Percentiles rank a stretch among this genome's conserved stretches.
phyloP scores from a whole-genome alignment of 305 asterid genomes.

The Salvia sclarea region DNA sequence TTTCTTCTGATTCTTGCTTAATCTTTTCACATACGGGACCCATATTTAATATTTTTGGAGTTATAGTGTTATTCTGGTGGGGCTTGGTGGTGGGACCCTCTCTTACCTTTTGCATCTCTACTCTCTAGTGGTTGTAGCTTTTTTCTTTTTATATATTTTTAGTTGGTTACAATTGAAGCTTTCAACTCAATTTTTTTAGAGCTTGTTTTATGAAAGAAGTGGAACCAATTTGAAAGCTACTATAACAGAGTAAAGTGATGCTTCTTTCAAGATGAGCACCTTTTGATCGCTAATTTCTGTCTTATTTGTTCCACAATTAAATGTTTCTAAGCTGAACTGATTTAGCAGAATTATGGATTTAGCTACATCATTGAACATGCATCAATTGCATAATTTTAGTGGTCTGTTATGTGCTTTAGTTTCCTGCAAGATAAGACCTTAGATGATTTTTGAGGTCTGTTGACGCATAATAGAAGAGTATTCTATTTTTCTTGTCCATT shows the following conservation, averaged over 20 bases:
- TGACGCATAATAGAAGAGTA: background rate
- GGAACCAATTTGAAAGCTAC: background rate
- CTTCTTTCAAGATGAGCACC: background rate
- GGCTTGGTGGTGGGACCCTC: constrained; percentile 14
- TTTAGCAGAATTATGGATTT: constrained; percentile 3
- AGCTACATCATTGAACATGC: background rate
- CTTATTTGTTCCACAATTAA: background rate
- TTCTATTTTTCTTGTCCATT: background rate
- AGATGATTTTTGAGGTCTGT: constrained; percentile 2
- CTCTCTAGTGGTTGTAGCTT: constrained; percentile 9
- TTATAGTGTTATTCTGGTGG: background rate
- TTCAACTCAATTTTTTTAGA: background rate
- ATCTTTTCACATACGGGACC: background rate
- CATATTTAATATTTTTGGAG: background rate
- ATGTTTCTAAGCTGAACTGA: background rate
- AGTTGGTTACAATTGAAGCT: background rate
- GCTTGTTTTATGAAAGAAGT: background rate
- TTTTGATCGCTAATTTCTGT: background rate
- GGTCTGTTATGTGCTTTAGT: background rate
- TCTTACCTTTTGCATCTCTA: constrained; percentile 3
- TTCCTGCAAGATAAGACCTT: constrained; percentile 10
- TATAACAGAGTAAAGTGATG: background rate
- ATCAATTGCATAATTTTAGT: constrained; percentile 9
- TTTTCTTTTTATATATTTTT: background rate
- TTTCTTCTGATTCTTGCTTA: constrained; percentile 8